phyloP scores from a whole-genome alignment of 2,329 filamentous ascomycete genomes.

The Colletotrichum cuscutae region DNA sequence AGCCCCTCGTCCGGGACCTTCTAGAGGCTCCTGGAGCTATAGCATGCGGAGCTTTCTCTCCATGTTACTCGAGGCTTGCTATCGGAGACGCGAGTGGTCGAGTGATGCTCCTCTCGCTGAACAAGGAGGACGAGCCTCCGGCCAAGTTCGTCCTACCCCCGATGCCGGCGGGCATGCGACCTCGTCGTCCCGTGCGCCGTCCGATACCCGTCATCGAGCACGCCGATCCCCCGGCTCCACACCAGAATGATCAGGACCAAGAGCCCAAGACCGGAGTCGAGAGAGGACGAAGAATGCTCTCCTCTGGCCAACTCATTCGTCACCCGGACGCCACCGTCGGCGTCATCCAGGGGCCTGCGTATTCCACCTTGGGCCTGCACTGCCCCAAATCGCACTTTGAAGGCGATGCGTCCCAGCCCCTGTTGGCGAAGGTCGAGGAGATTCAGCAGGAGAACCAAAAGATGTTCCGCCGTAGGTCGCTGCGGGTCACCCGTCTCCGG shows the following conservation, averaged over 20 bases:
- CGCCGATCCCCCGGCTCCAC: slow-evolving; percentile 56
- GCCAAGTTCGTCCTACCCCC: slow-evolving; percentile 50
- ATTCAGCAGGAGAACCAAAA: slow-evolving; percentile 55
- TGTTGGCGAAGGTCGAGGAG: slow-evolving; percentile 55
- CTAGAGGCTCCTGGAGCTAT: slow-evolving; percentile 66
- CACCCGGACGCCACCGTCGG: slow-evolving; percentile 61
- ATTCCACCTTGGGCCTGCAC: slow-evolving; percentile 58
- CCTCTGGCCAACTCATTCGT: slow-evolving; percentile 51
- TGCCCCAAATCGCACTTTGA: slow-evolving; percentile 59
- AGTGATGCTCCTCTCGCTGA: slow-evolving; percentile 64
- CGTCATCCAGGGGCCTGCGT: slow-evolving; percentile 65
- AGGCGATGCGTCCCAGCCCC: slow-evolving; percentile 52
- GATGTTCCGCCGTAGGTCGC: slow-evolving; percentile 27
- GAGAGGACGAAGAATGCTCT: slow-evolving; percentile 48
- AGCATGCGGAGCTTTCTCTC: slow-evolving; percentile 67
- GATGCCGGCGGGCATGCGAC: slow-evolving; percentile 39
- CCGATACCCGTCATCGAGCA: slow-evolving; percentile 63
- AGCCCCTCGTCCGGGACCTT: slow-evolving; percentile 62
- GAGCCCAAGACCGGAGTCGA: slow-evolving; percentile 41
- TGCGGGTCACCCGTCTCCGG: slow-evolving; percentile 21
- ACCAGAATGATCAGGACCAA: slow-evolving; percentile 28
- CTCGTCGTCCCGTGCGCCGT: slow-evolving; percentile 49
- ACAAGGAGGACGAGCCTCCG: slow-evolving; percentile 52
- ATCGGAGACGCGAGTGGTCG: slow-evolving; percentile 72
- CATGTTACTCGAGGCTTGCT: slow-evolving; percentile 63